Evolutionary conservation across 257 asterid species (phyloP).

Genomic region (Nicotiana attenuata): DNA sequence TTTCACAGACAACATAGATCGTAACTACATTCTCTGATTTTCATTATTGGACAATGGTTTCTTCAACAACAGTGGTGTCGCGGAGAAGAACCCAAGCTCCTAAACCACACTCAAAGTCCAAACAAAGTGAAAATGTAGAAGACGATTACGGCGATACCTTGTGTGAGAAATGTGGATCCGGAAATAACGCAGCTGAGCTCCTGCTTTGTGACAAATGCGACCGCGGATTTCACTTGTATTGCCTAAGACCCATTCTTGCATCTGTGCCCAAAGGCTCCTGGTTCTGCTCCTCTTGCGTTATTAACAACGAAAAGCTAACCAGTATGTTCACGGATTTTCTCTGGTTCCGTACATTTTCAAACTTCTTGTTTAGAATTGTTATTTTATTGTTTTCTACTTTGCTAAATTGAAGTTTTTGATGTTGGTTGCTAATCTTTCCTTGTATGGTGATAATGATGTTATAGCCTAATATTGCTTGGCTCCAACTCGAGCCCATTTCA

Average conservation of each 20-base stretch:
- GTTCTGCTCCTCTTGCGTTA: conserved; percentile 69
- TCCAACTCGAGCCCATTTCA: background rate
- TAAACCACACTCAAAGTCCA: conserved; percentile 27
- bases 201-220: conserved; percentile 82
- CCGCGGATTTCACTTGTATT: conserved; percentile 63
- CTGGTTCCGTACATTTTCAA: background rate
- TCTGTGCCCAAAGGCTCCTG: conserved; percentile 79
- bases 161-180: conserved; percentile 82
- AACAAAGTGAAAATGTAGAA: conserved; percentile 15
- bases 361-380: background rate
- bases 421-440: background rate
- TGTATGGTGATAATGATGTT: background rate
- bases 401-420: background rate
- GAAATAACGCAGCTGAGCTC: conserved; percentile 54
- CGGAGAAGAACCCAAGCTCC: conserved; percentile 69
- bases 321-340: conserved; percentile 30
- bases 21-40: background rate
- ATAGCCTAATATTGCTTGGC: background rate
- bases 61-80: conserved; percentile 15
- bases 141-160: conserved; percentile 33
- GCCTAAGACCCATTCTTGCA: conserved; percentile 64
- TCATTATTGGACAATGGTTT: conserved; percentile 21
- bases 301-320: conserved; percentile 11
- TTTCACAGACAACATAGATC: background rate
- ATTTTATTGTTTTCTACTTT: background rate